Evolutionary conservation across 2,329 filamentous ascomycete species (phyloP).

Genomic region (Chaetoscypha palmicola): DNA sequence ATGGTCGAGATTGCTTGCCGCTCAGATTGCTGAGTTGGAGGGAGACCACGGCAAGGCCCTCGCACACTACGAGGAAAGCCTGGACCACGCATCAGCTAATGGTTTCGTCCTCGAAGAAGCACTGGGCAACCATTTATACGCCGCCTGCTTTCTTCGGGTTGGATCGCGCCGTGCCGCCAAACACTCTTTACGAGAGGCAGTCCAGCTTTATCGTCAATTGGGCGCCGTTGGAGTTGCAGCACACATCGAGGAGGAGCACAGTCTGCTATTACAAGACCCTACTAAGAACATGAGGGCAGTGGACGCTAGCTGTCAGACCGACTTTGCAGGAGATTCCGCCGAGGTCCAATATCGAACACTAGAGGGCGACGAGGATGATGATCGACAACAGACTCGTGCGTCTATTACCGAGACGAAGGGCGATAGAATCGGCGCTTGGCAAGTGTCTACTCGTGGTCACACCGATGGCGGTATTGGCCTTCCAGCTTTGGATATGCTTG

Average conservation of each 20-base stretch:
- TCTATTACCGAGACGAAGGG: slow-evolving; percentile 41
- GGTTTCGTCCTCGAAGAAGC: slow-evolving; percentile 65
- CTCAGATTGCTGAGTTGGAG: slow-evolving; percentile 59
- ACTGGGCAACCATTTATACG: slow-evolving; percentile 66
- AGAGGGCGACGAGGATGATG: slow-evolving; percentile 34
- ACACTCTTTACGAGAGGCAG: slow-evolving; percentile 59
- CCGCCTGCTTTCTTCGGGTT: slow-evolving; percentile 60
- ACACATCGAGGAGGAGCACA: slow-evolving; percentile 61
- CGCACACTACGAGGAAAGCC: slow-evolving; percentile 58
- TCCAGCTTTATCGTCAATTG: slow-evolving; percentile 61
- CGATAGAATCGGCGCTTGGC: slow-evolving; percentile 56
- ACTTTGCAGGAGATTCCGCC: slow-evolving; percentile 53
- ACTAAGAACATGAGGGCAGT: slow-evolving; percentile 49
- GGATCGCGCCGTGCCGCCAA: slow-evolving; percentile 61
- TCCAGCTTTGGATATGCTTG: slow-evolving; percentile 75
- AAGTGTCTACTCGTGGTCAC: slow-evolving; percentile 47
- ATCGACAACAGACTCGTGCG: slow-evolving; percentile 35
- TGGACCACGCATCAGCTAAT: slow-evolving; percentile 65
- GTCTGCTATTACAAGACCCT: slow-evolving; percentile 57
- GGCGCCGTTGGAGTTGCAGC: slow-evolving; percentile 64
- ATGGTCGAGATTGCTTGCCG: slow-evolving; percentile 62
- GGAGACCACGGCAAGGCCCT: slow-evolving; percentile 52
- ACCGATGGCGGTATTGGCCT: slow-evolving; percentile 52
- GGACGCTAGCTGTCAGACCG: slow-evolving; percentile 64
- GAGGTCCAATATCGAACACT: slow-evolving; percentile 46